A percentile compares a stretch with the other conserved stretches of the same genome.
These are phyloP conservation scores for Melastoma malabathricum DNA, from an alignment of 345 rosid species.

Conservation along the genomic window DNA sequence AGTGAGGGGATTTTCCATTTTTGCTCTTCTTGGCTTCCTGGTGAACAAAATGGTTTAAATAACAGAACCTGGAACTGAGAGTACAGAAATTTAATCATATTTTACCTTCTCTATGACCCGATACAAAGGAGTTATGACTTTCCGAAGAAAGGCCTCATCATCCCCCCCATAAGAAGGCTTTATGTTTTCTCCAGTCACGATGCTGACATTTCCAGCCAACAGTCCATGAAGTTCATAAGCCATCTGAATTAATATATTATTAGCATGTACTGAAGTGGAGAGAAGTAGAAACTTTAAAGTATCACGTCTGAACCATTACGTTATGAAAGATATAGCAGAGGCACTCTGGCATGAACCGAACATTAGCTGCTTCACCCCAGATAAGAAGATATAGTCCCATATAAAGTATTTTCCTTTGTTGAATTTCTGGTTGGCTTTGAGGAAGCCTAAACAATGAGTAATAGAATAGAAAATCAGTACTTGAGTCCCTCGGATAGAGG, in stretches of 20 bases:
- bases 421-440: slow-evolving; percentile 74
- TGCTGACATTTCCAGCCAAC: slow-evolving; percentile 95
- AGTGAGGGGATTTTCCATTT: slow-evolving; percentile 69
- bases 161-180: slow-evolving; percentile 97
- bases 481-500: background rate
- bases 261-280: no score
- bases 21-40: slow-evolving; percentile 80
- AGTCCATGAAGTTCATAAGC: slow-evolving; percentile 97
- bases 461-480: background rate
- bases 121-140: slow-evolving; percentile 83
- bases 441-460: slow-evolving; percentile 52
- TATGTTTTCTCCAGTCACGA: slow-evolving; percentile 94
- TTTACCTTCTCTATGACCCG: slow-evolving; percentile 69
- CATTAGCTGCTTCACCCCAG: slow-evolving; percentile 97
- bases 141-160: slow-evolving; percentile 86
- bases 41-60: background rate
- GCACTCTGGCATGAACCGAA: slow-evolving; percentile 95
- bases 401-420: slow-evolving; percentile 82
- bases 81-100: background rate
- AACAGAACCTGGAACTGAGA: background rate
- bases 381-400: slow-evolving; percentile 93
- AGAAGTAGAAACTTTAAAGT: no score
- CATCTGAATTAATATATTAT: slow-evolving; percentile 40
- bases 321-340: slow-evolving; percentile 90
- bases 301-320: slow-evolving; percentile 15